phyloP scores from a whole-genome alignment of 2,329 filamentous ascomycete genomes.

The Cordyceps tenuipes region DNA sequence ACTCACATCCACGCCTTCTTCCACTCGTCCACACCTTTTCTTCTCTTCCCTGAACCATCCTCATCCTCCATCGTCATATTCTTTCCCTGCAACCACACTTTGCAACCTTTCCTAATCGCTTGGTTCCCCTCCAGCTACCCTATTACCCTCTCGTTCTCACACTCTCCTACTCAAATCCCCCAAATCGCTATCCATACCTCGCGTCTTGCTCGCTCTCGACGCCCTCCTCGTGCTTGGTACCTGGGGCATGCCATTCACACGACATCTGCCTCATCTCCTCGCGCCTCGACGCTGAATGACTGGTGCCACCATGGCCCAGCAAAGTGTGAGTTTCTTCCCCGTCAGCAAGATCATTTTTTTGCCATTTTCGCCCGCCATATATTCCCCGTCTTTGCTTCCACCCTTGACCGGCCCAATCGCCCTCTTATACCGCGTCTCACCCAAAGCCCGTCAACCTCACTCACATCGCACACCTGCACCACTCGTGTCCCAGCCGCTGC shows the following conservation, averaged over 20 bases:
- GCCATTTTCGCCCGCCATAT: constrained; percentile 14
- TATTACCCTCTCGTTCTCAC: not conserved
- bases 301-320: constrained; percentile 31
- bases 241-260: constrained; percentile 22
- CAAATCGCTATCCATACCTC: not conserved
- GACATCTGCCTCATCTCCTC: constrained; percentile 22
- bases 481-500: not conserved
- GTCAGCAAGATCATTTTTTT: constrained; percentile 3
- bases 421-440: constrained; percentile 6
- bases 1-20: constrained; percentile 19
- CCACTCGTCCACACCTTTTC: constrained; percentile 11
- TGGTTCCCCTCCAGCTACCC: not conserved
- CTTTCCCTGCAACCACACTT: not conserved
- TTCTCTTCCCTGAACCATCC: constrained; percentile 6
- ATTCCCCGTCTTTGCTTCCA: constrained; percentile 16
- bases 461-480: constrained; percentile 1
- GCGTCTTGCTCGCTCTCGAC: constrained; percentile 11
- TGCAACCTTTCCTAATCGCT: not conserved
- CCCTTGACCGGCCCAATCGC: constrained; percentile 6
- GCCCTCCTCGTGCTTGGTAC: constrained; percentile 16
- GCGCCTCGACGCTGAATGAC: constrained; percentile 25
- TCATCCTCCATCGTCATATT: constrained; percentile 3
- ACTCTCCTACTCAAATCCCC: not conserved
- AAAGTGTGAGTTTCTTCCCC: constrained; percentile 25
- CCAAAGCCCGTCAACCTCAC: constrained; percentile 1